A percentile compares a stretch with the other conserved stretches of the same genome.
Conservation (phyloP, 192 early-diverging fungal species). For the Backusella circina region DNA sequence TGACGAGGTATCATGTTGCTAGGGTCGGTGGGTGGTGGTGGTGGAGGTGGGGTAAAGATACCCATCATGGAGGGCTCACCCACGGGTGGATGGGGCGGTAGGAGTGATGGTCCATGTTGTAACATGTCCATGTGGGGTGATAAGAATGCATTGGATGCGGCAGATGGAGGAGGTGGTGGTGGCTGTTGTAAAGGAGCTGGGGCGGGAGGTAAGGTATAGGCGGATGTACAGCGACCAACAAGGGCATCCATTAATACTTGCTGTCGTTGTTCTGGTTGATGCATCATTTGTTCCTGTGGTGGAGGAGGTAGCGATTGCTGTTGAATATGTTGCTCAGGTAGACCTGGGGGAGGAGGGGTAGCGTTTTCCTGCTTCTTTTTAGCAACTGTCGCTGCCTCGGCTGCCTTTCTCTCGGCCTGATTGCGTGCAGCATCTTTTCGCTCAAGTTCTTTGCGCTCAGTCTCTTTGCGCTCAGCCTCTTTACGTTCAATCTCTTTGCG, state of each 20-base stretch:
- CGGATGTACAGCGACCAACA: neutral
- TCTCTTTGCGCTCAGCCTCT: neutral
- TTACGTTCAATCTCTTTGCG: neutral
- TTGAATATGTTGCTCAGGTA: neutral
- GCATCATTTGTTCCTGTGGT: neutral
- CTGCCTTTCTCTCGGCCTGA: neutral
- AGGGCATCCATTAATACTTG: slow-evolving; percentile 15
- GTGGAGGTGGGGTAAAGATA: neutral
- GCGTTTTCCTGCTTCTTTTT: neutral
- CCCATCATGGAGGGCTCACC: neutral
- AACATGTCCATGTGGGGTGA: neutral
- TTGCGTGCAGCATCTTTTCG: neutral
- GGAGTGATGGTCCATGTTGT: neutral
- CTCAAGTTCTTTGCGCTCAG: neutral
- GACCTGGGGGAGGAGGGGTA: neutral
- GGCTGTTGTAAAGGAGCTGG: neutral
- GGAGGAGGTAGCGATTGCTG: neutral
- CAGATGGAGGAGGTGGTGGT: neutral
- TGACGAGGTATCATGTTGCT: neutral
- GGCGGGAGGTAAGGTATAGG: neutral
- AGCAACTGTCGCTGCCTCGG: neutral
- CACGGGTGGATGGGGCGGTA: neutral
- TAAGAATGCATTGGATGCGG: neutral
- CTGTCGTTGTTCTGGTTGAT: slow-evolving; percentile 4
- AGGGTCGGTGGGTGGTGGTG: neutral